Base-by-base conservation (phyloP, 1,284 basidiomycete species). In the Cutaneotrichosporon sp. region DNA sequence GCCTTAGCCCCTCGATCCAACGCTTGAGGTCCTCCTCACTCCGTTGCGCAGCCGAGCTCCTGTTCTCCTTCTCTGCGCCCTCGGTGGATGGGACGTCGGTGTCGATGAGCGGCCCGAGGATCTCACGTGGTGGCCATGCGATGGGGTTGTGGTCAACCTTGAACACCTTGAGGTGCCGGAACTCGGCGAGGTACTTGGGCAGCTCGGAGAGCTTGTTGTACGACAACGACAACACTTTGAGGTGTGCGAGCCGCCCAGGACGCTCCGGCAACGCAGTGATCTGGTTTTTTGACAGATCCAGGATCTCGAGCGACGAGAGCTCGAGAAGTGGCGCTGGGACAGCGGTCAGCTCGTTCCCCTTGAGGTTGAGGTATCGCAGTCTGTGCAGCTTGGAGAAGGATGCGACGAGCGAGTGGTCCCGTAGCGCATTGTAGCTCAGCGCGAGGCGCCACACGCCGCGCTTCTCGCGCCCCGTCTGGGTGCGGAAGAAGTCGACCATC, bases 241-340 rank as follows among this genome's bases (percentile, higher is more conserved):
- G 87, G 58, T 89, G 85, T 55, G 86, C 81, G 18, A 99, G 84
- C 6, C 87, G 86, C 18, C 94, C 94, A 4, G 95, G 91, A 60
- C 87, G 83, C 2, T 85, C 81, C 10, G 95, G 95, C 38, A 98
- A 81, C 53, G 84, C 81, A 71, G 86, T 87, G 72, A 99, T 87
- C 81, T 89, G 92, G 82, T 99, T 99, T 67, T 92, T 88, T 68
- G 92, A 94, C 53, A 99, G 85, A 78, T 99, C 95, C 64, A 99
- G 82, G 60, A 95, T 97, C 80, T 99, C 95, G 64, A 99, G 84
- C 4, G 89, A 88, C 7, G 90, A 87, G 82, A 99, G 88, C 24
- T 87, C 81, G 56, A 90, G 91, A 1, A 46, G 9, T 10, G 92
- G 90, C 64, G 88, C 85, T 11, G 95, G 95, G 70, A 99, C 92